Base-by-base conservation (phyloP, 495 filamentous ascomycete genomes). In the Darksidea phi region DNA sequence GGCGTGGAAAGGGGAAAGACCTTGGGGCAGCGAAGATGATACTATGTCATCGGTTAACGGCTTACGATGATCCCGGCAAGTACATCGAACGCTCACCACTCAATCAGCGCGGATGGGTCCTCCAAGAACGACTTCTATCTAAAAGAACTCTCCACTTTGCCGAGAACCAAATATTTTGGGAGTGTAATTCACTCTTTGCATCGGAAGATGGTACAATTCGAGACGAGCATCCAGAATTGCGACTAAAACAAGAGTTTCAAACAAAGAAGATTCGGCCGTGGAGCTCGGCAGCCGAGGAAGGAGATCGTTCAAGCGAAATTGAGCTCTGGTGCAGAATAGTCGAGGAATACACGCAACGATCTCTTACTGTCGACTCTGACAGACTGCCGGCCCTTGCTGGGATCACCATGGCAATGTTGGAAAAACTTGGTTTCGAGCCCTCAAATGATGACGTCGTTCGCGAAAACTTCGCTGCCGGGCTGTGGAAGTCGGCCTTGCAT, bases 111-210 rank as follows among this genome's bases (percentile, higher is more conserved):
- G 46, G 20, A 49, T 49, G 46, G 46, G 46, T 49, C 46, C 8
- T 49, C 13, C 46, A 49, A 49, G 46, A 49, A 25, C 46, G 46
- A 15, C 12, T 24, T 25, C 46, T 49, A 49, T 20, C 46, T 28
- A 15, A 13, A 23, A 15, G 46, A 49, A 49, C 46, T 13, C 46
- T 49, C 21, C 17, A 21, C 24, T 49, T 49, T 28, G 24, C 17
- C n/a, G 21, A 15, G 13, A 21, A 15, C 46, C 17, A 49, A 25
- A 15, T 49, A 15, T 49, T 21, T 21, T 49, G 46, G 46, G 46
- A 49, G 46, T 49, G 46, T 21, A n/a, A 15, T n/a, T n/a, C 41
- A 43, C 41, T 43, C 15, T 43, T 20, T 20, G 41, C 15, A 43
- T 20, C 41, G 4, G 41, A n/a, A 15, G 18, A 20, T n/a, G 41